phyloP scores from a whole-genome alignment of 768 basidiomycete genomes.

The Collybiopsis luxurians region DNA sequence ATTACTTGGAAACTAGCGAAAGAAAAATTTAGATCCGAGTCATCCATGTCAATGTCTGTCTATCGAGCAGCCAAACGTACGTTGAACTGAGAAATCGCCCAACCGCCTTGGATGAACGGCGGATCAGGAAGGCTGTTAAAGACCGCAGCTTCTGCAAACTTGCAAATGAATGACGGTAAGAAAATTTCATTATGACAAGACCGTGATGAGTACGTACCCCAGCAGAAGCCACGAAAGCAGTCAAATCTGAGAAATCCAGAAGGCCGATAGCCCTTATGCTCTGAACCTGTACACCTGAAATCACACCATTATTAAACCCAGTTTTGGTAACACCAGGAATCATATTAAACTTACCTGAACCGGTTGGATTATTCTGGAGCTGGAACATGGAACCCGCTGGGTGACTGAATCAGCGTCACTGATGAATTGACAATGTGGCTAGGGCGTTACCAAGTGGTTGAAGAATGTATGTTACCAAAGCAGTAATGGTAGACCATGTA shows the following conservation, averaged over 20 bases:
- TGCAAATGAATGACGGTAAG: background rate
- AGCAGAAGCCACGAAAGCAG: slow-evolving; percentile 57
- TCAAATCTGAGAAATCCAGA: slow-evolving; percentile 39
- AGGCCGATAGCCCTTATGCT: slow-evolving; percentile 44
- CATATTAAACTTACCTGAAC: slow-evolving; percentile 14
- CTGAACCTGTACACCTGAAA: slow-evolving; percentile 34
- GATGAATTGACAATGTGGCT: slow-evolving; percentile 13
- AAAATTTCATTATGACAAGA: background rate
- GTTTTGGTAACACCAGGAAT: background rate
- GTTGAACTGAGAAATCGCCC: slow-evolving; percentile 54
- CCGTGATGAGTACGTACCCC: too few species aligned
- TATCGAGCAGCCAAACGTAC: slow-evolving; percentile 35
- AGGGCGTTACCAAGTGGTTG: slow-evolving; percentile 51
- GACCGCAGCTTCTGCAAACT: slow-evolving; percentile 43
- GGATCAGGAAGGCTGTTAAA: slow-evolving; percentile 50
- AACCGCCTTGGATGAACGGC: slow-evolving; percentile 48
- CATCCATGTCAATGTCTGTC: background rate
- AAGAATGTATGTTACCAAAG: slow-evolving; percentile 41
- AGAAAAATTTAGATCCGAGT: background rate
- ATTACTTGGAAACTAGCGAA: slow-evolving; percentile 38
- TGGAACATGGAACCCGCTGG: slow-evolving; percentile 43
- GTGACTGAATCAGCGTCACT: slow-evolving; percentile 10
- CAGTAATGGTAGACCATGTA: slow-evolving; percentile 49
- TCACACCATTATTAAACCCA: background rate
- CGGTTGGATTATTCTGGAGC: slow-evolving; percentile 23